These are phyloP conservation scores for Malassezia caprae DNA, from an alignment of 1,284 basidiomycete genomes.

Conservation along the genomic window DNA sequence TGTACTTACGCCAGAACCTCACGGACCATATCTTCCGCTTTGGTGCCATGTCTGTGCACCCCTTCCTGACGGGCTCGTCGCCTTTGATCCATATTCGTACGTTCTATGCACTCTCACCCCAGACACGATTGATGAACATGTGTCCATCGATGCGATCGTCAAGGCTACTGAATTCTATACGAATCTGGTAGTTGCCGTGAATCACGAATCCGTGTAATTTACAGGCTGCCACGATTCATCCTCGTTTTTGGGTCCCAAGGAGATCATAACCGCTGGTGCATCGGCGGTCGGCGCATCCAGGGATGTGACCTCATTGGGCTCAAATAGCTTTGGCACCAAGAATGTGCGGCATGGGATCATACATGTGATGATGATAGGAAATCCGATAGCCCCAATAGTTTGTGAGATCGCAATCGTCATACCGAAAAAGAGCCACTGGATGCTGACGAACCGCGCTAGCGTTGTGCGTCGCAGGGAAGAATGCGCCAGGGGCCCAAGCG, in stretches of 20 bases:
- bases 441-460: slow-evolving; percentile 64
- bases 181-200: slow-evolving; percentile 51
- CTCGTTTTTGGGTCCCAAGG: slow-evolving; percentile 27
- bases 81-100: slow-evolving; percentile 51
- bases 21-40: slow-evolving; percentile 56
- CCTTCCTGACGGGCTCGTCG: slow-evolving; percentile 47
- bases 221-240: neutral
- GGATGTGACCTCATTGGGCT: slow-evolving; percentile 65
- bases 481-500: slow-evolving; percentile 53
- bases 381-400: slow-evolving; percentile 68
- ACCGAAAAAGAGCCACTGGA: slow-evolving; percentile 78
- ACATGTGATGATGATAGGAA: slow-evolving; percentile 77
- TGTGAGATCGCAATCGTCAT: slow-evolving; percentile 85
- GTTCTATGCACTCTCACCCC: neutral
- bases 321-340: slow-evolving; percentile 69
- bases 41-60: slow-evolving; percentile 34
- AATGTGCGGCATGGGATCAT: slow-evolving; percentile 71
- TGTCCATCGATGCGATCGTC: slow-evolving; percentile 48
- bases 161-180: slow-evolving; percentile 52
- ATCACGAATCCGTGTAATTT: slow-evolving; percentile 25
- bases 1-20: slow-evolving; percentile 47
- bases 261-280: slow-evolving; percentile 43
- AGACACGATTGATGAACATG: slow-evolving; percentile 59
- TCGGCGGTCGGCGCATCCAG: slow-evolving; percentile 75
- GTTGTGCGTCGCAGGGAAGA: slow-evolving; percentile 63